Evolutionary conservation across 331 rosid genomes (phyloP).

Genomic region (Malus hybrid): DNA sequence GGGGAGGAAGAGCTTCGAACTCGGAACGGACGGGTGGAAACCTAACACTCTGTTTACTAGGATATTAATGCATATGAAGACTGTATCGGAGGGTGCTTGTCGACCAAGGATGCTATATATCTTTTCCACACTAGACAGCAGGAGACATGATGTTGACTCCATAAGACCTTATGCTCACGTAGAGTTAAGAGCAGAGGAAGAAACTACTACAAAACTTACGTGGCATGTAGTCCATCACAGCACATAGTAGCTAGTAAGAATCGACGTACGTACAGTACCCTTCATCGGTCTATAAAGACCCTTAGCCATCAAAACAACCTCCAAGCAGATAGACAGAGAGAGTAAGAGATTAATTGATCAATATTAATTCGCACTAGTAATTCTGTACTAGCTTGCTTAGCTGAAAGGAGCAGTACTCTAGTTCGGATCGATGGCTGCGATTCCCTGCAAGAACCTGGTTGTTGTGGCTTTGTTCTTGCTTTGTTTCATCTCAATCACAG

Average conservation of each 20-base stretch:
- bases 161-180: slow-evolving; percentile 29
- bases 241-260: not conserved
- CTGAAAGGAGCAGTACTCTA: not conserved
- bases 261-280: slow-evolving; percentile 1
- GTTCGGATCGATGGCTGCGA: slow-evolving; percentile 6
- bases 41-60: no score
- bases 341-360: not conserved
- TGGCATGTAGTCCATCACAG: slow-evolving; percentile 8
- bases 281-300: slow-evolving; percentile 10
- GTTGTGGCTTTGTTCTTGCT: slow-evolving; percentile 44
- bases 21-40: no score
- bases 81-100: not conserved
- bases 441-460: slow-evolving; percentile 30
- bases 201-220: slow-evolving; percentile 11
- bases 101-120: slow-evolving; percentile 18
- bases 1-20: accelerated
- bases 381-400: not conserved
- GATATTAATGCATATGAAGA: no score
- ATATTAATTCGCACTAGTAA: not conserved
- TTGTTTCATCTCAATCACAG: slow-evolving; percentile 42
- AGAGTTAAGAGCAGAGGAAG: slow-evolving; percentile 1
- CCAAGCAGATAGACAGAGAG: not conserved
- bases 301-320: not conserved
- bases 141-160: slow-evolving; percentile 57
- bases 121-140: slow-evolving; percentile 39